phyloP scores from a whole-genome alignment of 2,329 filamentous ascomycete genomes.

The Fusarium virguliforme region DNA sequence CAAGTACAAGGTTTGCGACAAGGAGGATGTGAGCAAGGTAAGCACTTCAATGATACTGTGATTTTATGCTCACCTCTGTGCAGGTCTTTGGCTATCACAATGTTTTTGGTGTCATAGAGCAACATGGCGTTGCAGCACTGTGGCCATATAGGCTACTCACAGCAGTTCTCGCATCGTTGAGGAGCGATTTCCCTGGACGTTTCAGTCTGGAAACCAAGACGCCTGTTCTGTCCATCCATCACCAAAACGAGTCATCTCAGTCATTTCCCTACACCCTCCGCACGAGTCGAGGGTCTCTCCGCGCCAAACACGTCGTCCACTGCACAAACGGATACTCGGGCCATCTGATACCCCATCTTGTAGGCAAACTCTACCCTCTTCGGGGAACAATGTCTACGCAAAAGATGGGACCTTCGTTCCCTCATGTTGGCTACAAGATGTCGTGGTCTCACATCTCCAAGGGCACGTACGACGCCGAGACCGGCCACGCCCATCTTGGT shows the following conservation, averaged over 20 bases:
- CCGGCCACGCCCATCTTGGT: slow-evolving; percentile 56
- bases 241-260: slow-evolving; percentile 30
- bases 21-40: slow-evolving; percentile 19
- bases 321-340: slow-evolving; percentile 69
- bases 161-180: slow-evolving; percentile 57
- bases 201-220: slow-evolving; percentile 60
- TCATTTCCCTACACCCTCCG: slow-evolving; percentile 58
- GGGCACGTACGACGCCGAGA: slow-evolving; percentile 64
- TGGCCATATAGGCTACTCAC: slow-evolving; percentile 66
- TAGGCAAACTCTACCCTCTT: slow-evolving; percentile 60
- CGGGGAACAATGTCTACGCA: slow-evolving; percentile 67
- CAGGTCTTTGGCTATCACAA: slow-evolving; percentile 29
- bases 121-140: slow-evolving; percentile 62
- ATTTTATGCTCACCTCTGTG: no score
- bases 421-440: slow-evolving; percentile 47
- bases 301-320: slow-evolving; percentile 67
- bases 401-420: slow-evolving; percentile 55
- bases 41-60: slow-evolving; percentile 25
- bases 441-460: slow-evolving; percentile 66
- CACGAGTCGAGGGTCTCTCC: slow-evolving; percentile 64
- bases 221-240: slow-evolving; percentile 47
- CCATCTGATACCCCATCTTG: slow-evolving; percentile 65
- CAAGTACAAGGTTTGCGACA: slow-evolving; percentile 25
- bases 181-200: slow-evolving; percentile 48
- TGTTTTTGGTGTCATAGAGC: slow-evolving; percentile 54